Evolutionary conservation across 2,329 filamentous ascomycete species (phyloP).

Genomic region (Alternaria infectoria): DNA sequence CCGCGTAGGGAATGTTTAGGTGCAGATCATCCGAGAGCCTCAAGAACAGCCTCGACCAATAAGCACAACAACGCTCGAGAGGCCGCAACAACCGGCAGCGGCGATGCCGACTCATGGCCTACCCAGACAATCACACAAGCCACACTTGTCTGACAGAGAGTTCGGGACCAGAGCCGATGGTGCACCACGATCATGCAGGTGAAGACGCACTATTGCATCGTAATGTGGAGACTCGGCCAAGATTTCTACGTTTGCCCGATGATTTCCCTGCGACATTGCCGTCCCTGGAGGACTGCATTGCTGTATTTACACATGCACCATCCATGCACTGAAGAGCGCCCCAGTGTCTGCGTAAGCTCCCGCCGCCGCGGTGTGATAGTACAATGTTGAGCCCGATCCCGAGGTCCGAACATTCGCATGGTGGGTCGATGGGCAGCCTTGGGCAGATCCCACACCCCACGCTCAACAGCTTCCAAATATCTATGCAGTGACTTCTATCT

Average conservation of each 20-base stretch:
- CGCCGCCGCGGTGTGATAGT: not conserved
- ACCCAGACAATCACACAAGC: not conserved
- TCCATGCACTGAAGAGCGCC: not conserved
- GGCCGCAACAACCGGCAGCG: not conserved
- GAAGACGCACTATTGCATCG: not conserved
- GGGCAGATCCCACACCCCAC: not conserved
- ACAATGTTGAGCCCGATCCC: not conserved
- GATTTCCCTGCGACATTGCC: not conserved
- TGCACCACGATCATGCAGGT: not conserved
- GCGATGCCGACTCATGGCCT: not conserved
- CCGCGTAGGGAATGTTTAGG: not conserved
- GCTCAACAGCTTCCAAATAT: not conserved
- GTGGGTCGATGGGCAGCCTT: not conserved
- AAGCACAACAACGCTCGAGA: not conserved
- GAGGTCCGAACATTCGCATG: not conserved
- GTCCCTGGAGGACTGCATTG: not conserved
- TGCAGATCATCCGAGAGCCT: not conserved
- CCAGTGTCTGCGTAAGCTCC: not conserved
- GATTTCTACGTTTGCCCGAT: not conserved
- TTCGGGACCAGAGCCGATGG: not conserved
- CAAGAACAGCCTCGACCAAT: not conserved
- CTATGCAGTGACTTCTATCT: not conserved
- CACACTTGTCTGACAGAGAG: not conserved
- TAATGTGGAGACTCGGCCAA: constrained; percentile 5
- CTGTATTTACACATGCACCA: not conserved